phyloP scores from a whole-genome alignment of 1,139 yeast genomes.

The Debaryomyces subglobosus region DNA sequence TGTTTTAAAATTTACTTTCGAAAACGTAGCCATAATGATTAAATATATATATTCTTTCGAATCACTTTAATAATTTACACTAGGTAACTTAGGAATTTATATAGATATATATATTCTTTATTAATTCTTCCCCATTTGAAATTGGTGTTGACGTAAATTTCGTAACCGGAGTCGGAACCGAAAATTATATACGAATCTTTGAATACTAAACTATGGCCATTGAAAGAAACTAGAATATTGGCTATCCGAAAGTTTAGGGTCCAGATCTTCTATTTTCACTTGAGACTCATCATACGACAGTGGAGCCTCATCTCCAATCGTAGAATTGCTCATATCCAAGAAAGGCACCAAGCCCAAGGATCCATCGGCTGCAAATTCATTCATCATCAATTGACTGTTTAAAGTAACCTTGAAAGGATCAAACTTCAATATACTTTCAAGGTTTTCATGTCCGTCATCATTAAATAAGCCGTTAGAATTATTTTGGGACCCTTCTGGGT shows the following conservation, averaged over 20 bases:
- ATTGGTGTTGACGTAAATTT: not conserved
- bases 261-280: conserved; percentile 3
- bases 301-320: not conserved
- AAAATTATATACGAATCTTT: not conserved
- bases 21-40: conserved; percentile 61
- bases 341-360: conserved; percentile 66
- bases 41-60: not conserved
- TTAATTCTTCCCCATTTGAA: not conserved
- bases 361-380: conserved; percentile 70
- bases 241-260: not conserved
- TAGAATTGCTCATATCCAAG: conserved; percentile 31
- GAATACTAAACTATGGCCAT: conserved; percentile 1
- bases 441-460: conserved; percentile 19
- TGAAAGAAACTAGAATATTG: conserved; percentile 3
- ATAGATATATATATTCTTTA: not conserved
- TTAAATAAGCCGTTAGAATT: not conserved
- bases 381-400: conserved; percentile 40
- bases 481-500: conserved; percentile 9
- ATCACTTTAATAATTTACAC: not conserved
- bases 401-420: conserved; percentile 46
- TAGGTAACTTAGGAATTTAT: not conserved
- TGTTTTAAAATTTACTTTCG: conserved; percentile 61
- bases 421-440: conserved; percentile 38
- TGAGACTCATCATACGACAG: not conserved
- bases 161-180: not conserved